Conservation (phyloP, 768 basidiomycete species). For the Hortiboletus campestris region DNA sequence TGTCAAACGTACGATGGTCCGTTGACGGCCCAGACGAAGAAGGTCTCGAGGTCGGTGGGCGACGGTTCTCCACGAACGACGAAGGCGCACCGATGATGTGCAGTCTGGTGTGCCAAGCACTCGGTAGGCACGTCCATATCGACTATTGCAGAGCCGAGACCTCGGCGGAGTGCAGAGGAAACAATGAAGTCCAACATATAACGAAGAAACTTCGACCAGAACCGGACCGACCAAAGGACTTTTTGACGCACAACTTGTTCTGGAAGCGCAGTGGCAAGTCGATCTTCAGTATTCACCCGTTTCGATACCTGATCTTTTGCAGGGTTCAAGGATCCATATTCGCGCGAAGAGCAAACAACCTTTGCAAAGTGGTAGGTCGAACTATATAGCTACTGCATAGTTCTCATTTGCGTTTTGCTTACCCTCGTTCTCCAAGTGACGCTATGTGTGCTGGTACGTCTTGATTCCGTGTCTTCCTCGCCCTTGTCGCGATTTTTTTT, state of each 20-base stretch:
- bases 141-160: constrained; percentile 49
- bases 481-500: background rate
- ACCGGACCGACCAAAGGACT: constrained; percentile 50
- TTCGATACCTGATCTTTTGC: background rate
- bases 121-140: constrained; percentile 55
- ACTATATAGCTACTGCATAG: too few relatives aligned
- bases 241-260: constrained; percentile 50
- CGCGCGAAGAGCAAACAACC: constrained; percentile 49
- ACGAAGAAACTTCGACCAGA: constrained; percentile 39
- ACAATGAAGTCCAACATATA: constrained; percentile 46
- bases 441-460: constrained; percentile 48
- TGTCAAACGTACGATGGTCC: constrained; percentile 55
- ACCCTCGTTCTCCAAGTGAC: constrained; percentile 36
- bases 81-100: constrained; percentile 65
- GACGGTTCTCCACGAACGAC: constrained; percentile 49
- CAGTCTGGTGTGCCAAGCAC: constrained; percentile 47
- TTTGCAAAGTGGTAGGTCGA: constrained; percentile 51
- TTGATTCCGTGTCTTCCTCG: background rate
- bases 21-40: constrained; percentile 50
- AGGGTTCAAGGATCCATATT: constrained; percentile 67
- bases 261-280: constrained; percentile 55
- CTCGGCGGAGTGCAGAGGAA: constrained; percentile 35
- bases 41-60: constrained; percentile 49
- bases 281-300: rapidly evolving
- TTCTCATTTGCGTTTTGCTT: background rate